These are phyloP conservation scores for Hanseniaspora hatyaiensis DNA, from an alignment of 805 yeast species.

Conservation along the genomic window DNA sequence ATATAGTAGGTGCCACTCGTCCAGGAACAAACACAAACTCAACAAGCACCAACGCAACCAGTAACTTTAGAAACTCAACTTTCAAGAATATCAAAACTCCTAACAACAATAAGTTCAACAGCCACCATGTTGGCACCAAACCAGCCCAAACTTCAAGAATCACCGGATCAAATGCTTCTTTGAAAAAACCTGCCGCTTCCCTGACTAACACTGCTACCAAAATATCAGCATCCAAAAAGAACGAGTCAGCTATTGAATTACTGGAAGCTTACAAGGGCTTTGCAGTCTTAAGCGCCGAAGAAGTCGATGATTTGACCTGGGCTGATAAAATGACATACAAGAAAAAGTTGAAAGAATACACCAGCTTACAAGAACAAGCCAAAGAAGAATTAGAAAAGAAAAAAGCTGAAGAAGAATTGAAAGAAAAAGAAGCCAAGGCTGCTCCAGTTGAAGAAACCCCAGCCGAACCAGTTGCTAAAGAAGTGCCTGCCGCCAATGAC, in stretches of 20 bases:
- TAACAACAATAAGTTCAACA: slow-evolving; percentile 21
- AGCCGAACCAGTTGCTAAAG: slow-evolving; percentile 7
- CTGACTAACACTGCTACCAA: slow-evolving; percentile 25
- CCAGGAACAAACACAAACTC: slow-evolving; percentile 17
- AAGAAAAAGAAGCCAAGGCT: slow-evolving; percentile 16
- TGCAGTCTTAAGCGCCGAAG: slow-evolving; percentile 9
- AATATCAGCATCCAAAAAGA: too few relatives aligned
- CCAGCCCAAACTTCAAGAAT: slow-evolving; percentile 20
- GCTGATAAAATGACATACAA: slow-evolving; percentile 42
- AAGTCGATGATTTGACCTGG: slow-evolving; percentile 36
- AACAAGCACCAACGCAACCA: slow-evolving; percentile 21
- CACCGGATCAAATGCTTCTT: slow-evolving; percentile 20
- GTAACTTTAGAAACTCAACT: slow-evolving; percentile 20
- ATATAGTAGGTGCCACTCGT: slow-evolving; percentile 16
- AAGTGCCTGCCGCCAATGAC: too few relatives aligned
- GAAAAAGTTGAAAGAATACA: slow-evolving; percentile 14
- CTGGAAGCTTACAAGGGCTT: slow-evolving; percentile 1
- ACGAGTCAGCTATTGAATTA: slow-evolving; percentile 15
- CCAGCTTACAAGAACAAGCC: slow-evolving; percentile 6
- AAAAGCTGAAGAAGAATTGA: slow-evolving; percentile 6
- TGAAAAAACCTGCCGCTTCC: slow-evolving; percentile 20
- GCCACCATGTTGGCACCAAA: slow-evolving; percentile 19
- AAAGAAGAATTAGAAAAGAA: slow-evolving; percentile 16
- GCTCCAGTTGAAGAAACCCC: slow-evolving; percentile 17
- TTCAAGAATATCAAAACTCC: slow-evolving; percentile 19